A percentile compares a stretch with the other conserved stretches of the same genome.
Evolutionary conservation across 148 eudicot species (phyloP).

Genomic region (Oxyria digyna): DNA sequence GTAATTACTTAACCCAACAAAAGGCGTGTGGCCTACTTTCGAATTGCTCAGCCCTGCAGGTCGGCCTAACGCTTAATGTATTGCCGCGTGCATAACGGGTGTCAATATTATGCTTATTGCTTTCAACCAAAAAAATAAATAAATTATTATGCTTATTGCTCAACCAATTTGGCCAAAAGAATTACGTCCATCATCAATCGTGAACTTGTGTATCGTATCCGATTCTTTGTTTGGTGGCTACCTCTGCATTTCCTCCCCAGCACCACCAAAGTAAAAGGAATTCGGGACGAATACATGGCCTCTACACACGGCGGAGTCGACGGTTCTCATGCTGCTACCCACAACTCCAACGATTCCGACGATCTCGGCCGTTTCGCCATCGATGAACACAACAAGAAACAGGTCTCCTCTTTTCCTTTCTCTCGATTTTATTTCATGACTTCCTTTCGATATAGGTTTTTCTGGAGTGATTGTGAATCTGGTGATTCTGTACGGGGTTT

Average conservation of each 20-base stretch:
- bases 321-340: slow-evolving; percentile 3
- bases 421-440: background rate
- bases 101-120: too few species aligned
- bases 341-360: slow-evolving; percentile 38
- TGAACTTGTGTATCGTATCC: background rate
- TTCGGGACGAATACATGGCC: background rate
- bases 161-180: too few species aligned
- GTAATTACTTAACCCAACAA: too few species aligned
- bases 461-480: background rate
- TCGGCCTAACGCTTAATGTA: too few species aligned
- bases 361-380: slow-evolving; percentile 58
- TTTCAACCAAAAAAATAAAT: too few species aligned
- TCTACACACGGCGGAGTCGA: background rate
- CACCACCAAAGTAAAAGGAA: background rate
- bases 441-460: background rate
- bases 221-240: background rate
- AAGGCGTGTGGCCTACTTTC: too few species aligned
- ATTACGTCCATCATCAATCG: background rate
- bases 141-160: too few species aligned
- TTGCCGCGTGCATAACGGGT: too few species aligned
- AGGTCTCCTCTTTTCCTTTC: slow-evolving; percentile 21
- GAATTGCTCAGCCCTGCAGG: too few species aligned
- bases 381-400: slow-evolving; percentile 52
- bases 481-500: background rate
- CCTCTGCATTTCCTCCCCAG: background rate